A percentile compares a stretch with the other conserved stretches of the same genome.
These are phyloP conservation scores for Sclerotinia borealis DNA, from an alignment of 2,329 filamentous ascomycete species.

Conservation along the genomic window DNA sequence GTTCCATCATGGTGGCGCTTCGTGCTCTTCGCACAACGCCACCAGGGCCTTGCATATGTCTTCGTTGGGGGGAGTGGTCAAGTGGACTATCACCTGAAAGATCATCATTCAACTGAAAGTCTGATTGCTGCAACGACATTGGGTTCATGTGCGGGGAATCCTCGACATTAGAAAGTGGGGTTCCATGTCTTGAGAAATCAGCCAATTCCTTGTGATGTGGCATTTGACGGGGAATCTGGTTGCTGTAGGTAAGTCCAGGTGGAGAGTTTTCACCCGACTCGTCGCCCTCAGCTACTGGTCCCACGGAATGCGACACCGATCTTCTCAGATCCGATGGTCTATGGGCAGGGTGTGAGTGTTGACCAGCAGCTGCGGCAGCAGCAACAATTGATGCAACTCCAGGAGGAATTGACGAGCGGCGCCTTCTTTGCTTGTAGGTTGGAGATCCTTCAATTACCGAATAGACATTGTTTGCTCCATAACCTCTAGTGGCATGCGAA, in stretches of 20 bases:
- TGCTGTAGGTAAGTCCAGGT: slow-evolving; percentile 66
- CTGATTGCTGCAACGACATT: slow-evolving; percentile 63
- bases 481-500: slow-evolving; percentile 60
- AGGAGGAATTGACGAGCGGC: slow-evolving; percentile 86
- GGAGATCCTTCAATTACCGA: slow-evolving; percentile 96
- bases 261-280: slow-evolving; percentile 75
- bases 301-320: slow-evolving; percentile 83
- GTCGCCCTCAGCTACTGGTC: slow-evolving; percentile 73
- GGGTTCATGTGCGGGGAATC: slow-evolving; percentile 72
- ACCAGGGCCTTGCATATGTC: slow-evolving; percentile 64
- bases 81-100: slow-evolving; percentile 51
- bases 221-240: slow-evolving; percentile 56
- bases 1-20: slow-evolving; percentile 93
- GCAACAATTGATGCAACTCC: slow-evolving; percentile 64
- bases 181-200: slow-evolving; percentile 82
- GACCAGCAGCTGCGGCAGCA: slow-evolving; percentile 45
- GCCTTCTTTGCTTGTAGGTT: slow-evolving; percentile 94
- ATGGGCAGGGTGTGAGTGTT: slow-evolving; percentile 54
- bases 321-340: slow-evolving; percentile 84
- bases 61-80: slow-evolving; percentile 53
- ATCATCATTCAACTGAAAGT: slow-evolving; percentile 62
- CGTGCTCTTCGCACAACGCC: slow-evolving; percentile 83
- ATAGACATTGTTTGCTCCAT: slow-evolving; percentile 74
- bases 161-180: slow-evolving; percentile 79
- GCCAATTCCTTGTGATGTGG: slow-evolving; percentile 74